Base-by-base conservation (phyloP, 2,329 filamentous ascomycete species). In the Colletotrichum australisinense region DNA sequence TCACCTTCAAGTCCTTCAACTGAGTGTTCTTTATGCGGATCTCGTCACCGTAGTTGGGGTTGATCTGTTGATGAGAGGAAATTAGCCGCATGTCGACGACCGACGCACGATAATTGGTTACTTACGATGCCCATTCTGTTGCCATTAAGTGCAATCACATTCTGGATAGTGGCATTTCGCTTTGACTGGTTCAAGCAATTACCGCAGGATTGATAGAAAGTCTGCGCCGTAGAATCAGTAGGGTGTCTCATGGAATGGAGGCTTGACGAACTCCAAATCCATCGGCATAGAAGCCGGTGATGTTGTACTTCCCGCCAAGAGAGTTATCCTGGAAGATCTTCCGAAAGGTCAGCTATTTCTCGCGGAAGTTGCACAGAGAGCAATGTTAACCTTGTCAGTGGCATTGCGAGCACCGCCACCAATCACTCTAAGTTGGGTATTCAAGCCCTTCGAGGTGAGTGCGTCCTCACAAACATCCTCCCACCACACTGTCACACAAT, bases 321-420 rank as follows among this genome's bases (percentile, higher is more conserved):
- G 78, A 80, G 68, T 80, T 80, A 3, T 80, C 78, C 60, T 80
- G 78, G 55, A 80, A 80, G 65, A 80, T 80, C 78, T 80, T 6
- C 1, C 4, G 1, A 11, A n/a, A 7, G 3, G 49, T 38, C 0
- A 59, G 63, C 11, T 16, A 3, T 5, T 3, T 19, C 19, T 49
- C 19, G n/a, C 42, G 4, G 4, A 1, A 3, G 4, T 11, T 19
- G 1, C 1, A 16, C 19, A 4, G 19, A 4, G 7, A n/a, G 19
- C 4, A 9, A 11, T 42, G 9, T 65, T 19, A 26, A 78, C 78
- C 77, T 80, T 79, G n/a, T 80, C 78, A 5, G 78, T 80, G 1
- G 78, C 78, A 55, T 78, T 78, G 9, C 66, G 63, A 2, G 78
- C 78, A 56, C 78, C 78, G 8, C 78, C 78, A 0, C 78, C 78